Evolutionary conservation across 2,329 filamentous ascomycete species (phyloP).

Genomic region (Thielaviopsis punctulata): DNA sequence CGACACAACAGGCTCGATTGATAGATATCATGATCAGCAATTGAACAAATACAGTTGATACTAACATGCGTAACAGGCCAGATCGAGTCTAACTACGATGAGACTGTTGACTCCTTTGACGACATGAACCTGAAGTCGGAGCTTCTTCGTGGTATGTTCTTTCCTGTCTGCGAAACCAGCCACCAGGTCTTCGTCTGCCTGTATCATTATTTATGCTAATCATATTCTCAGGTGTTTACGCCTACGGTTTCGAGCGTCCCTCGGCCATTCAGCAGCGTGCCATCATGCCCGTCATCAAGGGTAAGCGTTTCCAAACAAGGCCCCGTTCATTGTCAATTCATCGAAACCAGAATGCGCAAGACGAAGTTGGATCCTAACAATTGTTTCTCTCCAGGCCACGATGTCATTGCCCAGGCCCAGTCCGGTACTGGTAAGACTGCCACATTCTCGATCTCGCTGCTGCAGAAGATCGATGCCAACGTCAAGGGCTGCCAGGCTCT

Average conservation of each 20-base stretch:
- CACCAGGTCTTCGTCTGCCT: neutral
- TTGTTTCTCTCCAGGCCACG: constrained; percentile 46
- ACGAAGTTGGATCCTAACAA: neutral
- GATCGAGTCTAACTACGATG: constrained; percentile 99
- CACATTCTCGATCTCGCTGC: constrained; percentile 96
- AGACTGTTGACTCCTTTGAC: constrained; percentile 98
- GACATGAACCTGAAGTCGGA: constrained; percentile 94
- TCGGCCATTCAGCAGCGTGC: constrained; percentile 99
- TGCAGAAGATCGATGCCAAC: constrained; percentile 94
- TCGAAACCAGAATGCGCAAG: neutral
- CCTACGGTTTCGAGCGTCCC: constrained; percentile 99
- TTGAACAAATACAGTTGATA: neutral
- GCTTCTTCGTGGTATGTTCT: constrained; percentile 62
- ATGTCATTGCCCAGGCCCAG: constrained; percentile 99
- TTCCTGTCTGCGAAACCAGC: constrained; percentile 7
- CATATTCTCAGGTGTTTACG: constrained; percentile 59
- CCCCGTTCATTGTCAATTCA: neutral
- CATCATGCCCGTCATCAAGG: constrained; percentile 99
- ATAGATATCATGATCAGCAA: neutral
- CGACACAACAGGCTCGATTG: neutral
- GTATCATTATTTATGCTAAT: neutral
- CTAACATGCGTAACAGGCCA: constrained; percentile 42
- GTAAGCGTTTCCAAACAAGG: constrained; percentile 31
- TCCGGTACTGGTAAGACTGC: constrained; percentile 99
- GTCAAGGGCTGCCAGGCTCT: constrained; percentile 96